Conservation (phyloP, 1,139 yeast genomes). For the Yamadazyma sp. region DNA sequence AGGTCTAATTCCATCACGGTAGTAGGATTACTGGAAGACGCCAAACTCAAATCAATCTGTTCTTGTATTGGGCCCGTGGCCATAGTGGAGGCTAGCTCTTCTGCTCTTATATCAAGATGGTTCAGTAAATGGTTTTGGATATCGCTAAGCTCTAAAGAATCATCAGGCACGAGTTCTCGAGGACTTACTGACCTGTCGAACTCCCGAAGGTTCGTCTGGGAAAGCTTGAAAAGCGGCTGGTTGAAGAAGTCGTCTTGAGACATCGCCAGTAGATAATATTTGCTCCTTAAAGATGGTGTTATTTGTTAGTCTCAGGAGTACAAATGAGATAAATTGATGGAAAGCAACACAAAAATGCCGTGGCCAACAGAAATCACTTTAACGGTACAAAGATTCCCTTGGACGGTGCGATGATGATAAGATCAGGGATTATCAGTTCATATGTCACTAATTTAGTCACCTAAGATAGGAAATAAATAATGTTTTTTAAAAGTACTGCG, state of each 20-base stretch:
- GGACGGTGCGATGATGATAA: background rate
- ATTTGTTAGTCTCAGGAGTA: no score
- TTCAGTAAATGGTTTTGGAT: background rate
- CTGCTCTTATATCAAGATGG: background rate
- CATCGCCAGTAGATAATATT: background rate
- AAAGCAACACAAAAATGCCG: background rate
- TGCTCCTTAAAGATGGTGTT: no score
- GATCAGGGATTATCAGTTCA: background rate
- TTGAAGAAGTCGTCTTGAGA: slow-evolving; percentile 18
- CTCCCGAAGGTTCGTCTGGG: slow-evolving; percentile 23
- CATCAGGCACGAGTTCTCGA: slow-evolving; percentile 17
- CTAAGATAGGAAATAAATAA: no score
- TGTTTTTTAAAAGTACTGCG: no score
- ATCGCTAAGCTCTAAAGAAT: slow-evolving; percentile 2
- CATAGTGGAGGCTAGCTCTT: background rate
- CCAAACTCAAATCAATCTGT: slow-evolving; percentile 49
- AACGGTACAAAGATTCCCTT: background rate
- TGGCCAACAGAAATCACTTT: background rate
- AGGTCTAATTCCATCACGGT: slow-evolving; percentile 82
- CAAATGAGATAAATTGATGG: background rate
- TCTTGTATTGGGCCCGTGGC: slow-evolving; percentile 29
- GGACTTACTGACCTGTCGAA: slow-evolving; percentile 33
- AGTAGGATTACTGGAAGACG: slow-evolving; percentile 72
- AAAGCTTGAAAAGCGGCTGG: slow-evolving; percentile 24
- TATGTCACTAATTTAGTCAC: slow-evolving; percentile 1